Percentiles rank a stretch among this genome's conserved stretches.
Evolutionary conservation across 345 rosid species (phyloP).

Genomic region (Hirschfeldia incana): DNA sequence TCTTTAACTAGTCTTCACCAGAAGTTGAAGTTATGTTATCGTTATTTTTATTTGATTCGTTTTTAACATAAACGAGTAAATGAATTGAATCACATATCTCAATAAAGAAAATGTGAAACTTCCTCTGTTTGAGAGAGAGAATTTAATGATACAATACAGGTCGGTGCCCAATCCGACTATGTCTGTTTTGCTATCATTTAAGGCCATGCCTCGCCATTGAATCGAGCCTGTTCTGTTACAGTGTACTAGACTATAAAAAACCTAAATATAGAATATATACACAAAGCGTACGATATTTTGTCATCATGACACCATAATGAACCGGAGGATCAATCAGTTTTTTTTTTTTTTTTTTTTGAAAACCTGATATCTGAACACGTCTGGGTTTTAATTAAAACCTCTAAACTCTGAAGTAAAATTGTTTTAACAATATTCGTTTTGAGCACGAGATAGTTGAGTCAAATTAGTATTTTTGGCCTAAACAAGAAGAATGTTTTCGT

Average conservation of each 20-base stretch:
- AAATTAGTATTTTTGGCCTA: not conserved
- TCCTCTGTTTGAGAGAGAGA: conserved; percentile 28
- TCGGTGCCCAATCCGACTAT: conserved; percentile 16
- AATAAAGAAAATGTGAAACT: not conserved
- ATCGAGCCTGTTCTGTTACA: conserved; percentile 11
- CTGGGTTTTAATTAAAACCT: no score
- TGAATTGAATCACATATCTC: conserved; percentile 16
- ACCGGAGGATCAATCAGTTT: not conserved
- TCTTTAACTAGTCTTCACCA: conserved; percentile 5
- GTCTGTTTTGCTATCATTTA: conserved; percentile 19
- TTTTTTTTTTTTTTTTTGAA: not conserved
- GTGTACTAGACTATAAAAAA: not conserved
- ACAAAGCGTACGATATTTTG: not conserved
- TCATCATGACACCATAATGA: not conserved
- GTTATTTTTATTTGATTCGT: not conserved
- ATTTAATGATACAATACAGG: conserved; percentile 10
- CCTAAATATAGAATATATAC: no score
- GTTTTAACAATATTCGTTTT: not conserved
- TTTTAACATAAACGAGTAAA: not conserved
- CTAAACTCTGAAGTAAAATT: not conserved
- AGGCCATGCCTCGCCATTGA: conserved; percentile 34
- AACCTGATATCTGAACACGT: not conserved
- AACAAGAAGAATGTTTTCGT: not conserved
- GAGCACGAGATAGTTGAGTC: not conserved
- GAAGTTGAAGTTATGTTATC: not conserved